Conservation (phyloP, 306 rosid genomes). For the Glycyrrhiza uralensis region DNA sequence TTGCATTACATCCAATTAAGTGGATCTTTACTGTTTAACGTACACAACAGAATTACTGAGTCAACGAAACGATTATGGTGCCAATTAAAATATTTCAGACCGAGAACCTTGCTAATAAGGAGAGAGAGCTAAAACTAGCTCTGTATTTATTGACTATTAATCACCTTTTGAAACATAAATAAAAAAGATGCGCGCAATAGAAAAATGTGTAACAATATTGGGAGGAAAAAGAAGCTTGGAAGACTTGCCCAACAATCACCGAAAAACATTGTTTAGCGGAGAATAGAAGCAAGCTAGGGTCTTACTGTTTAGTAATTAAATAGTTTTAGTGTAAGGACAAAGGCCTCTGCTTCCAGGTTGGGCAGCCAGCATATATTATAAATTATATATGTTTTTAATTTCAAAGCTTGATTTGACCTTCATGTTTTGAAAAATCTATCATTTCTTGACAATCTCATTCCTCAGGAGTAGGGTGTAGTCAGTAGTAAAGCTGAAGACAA, state of each 20-base stretch:
- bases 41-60: background rate
- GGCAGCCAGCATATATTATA: constrained; percentile 1
- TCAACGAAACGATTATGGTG: background rate
- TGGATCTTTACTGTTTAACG: background rate
- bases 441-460: constrained; percentile 25
- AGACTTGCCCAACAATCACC: background rate
- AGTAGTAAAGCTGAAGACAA: constrained; percentile 41
- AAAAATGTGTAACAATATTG: background rate
- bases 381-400: background rate
- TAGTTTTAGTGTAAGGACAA: constrained; percentile 1
- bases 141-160: background rate
- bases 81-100: background rate
- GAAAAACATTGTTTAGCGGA: background rate
- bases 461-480: no score
- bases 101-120: background rate
- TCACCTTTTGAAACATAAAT: background rate
- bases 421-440: constrained; percentile 36
- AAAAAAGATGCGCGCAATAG: background rate
- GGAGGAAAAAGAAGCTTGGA: background rate
- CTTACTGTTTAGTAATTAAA: background rate
- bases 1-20: no score
- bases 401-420: constrained; percentile 31
- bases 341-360: background rate
- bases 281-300: constrained; percentile 22
- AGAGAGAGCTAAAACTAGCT: no score